Evolutionary conservation across 2,329 filamentous ascomycete genomes (phyloP).

Genomic region (Aspergillus pseudotamarii): DNA sequence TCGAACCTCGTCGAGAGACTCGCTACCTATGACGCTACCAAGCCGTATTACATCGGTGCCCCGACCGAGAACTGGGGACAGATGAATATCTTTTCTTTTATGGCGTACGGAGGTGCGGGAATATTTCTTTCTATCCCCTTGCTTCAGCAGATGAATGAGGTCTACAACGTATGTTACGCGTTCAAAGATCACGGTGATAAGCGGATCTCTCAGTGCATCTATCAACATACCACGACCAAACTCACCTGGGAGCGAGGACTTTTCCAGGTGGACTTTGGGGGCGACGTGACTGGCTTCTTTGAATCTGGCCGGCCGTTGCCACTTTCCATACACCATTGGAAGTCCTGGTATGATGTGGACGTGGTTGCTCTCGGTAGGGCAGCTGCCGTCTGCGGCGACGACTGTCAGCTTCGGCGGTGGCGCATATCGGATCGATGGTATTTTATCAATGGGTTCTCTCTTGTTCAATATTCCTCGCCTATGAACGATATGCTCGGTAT

Average conservation of each 20-base stretch:
- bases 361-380: constrained; percentile 17
- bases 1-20: constrained; percentile 51
- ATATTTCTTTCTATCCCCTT: constrained; percentile 57
- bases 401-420: constrained; percentile 18
- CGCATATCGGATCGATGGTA: constrained; percentile 18
- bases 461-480: constrained; percentile 50
- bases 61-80: constrained; percentile 56
- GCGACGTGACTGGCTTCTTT: constrained; percentile 60
- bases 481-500: constrained; percentile 43
- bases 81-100: constrained; percentile 53
- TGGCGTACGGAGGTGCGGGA: constrained; percentile 62
- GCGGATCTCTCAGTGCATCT: constrained; percentile 57
- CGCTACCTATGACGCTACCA: constrained; percentile 46
- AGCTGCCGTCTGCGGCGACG: constrained; percentile 18
- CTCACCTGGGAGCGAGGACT: constrained; percentile 55
- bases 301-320: constrained; percentile 54
- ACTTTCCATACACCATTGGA: constrained; percentile 30
- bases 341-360: constrained; percentile 10
- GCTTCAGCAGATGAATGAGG: constrained; percentile 47
- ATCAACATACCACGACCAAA: constrained; percentile 52
- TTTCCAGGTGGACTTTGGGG: constrained; percentile 57
- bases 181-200: constrained; percentile 52
- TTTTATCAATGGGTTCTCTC: constrained; percentile 59
- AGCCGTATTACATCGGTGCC: constrained; percentile 56
- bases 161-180: constrained; percentile 52